A percentile compares a stretch with the other conserved stretches of the same genome.
Conservation (phyloP, 768 basidiomycete species). For the Mycena rosella region DNA sequence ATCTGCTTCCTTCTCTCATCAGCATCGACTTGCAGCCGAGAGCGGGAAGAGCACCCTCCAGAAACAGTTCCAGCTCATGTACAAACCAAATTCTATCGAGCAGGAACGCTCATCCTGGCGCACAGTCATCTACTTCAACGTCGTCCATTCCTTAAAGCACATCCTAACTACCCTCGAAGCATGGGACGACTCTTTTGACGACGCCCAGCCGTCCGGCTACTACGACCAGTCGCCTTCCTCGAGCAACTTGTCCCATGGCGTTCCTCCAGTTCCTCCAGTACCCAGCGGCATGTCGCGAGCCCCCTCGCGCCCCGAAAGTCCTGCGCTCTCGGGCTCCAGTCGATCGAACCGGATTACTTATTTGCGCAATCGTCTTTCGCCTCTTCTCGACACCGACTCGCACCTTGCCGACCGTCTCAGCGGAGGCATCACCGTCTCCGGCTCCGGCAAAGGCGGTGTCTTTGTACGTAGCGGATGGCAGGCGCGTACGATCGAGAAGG, state of each 20-base stretch:
- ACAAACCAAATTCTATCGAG: slow-evolving; percentile 77
- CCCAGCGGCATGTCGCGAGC: slow-evolving; percentile 40
- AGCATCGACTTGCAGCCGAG: slow-evolving; percentile 58
- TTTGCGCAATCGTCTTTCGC: slow-evolving; percentile 70
- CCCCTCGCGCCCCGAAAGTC: slow-evolving; percentile 44
- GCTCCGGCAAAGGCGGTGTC: slow-evolving; percentile 81
- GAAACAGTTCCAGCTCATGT: slow-evolving; percentile 87
- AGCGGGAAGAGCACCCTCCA: slow-evolving; percentile 84
- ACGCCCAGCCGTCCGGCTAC: slow-evolving; percentile 43
- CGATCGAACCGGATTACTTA: slow-evolving; percentile 57
- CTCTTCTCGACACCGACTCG: slow-evolving; percentile 71
- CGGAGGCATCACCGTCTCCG: slow-evolving; percentile 78
- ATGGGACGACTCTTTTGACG: slow-evolving; percentile 73
- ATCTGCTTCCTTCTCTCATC: not conserved
- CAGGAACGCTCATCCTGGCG: slow-evolving; percentile 80
- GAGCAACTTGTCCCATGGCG: not conserved
- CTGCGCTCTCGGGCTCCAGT: slow-evolving; percentile 44
- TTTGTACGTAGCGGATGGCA: slow-evolving; percentile 90
- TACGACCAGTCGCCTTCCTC: slow-evolving; percentile 28
- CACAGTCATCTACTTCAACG: slow-evolving; percentile 82
- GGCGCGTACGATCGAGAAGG: slow-evolving; percentile 71
- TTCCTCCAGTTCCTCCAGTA: slow-evolving; percentile 28
- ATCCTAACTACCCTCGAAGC: slow-evolving; percentile 73
- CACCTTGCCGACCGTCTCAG: slow-evolving; percentile 79
- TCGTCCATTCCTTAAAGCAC: slow-evolving; percentile 77